These are phyloP conservation scores for Hymenoscyphus fructigenus DNA, from an alignment of 2,329 filamentous ascomycete species.

Conservation along the genomic window DNA sequence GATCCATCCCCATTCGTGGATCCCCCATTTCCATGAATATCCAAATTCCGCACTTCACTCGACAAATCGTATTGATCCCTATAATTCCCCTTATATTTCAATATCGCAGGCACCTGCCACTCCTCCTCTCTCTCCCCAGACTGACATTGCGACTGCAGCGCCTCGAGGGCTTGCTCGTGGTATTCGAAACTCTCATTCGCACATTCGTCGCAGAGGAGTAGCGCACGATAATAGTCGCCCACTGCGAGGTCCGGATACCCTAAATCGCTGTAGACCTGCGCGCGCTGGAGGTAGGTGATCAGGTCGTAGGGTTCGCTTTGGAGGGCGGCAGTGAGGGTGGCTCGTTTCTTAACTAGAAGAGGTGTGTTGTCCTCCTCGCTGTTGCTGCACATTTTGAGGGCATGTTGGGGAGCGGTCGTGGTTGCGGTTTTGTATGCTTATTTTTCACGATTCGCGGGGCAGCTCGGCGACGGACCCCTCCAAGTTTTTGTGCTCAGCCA, in stretches of 20 bases:
- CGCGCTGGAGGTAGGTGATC: slow-evolving; percentile 67
- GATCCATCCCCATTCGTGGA: slow-evolving; percentile 24
- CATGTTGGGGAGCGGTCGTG: neutral
- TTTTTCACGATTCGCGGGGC: neutral
- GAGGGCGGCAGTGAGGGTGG: slow-evolving; percentile 56
- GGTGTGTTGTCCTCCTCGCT: slow-evolving; percentile 29
- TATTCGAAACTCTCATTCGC: slow-evolving; percentile 79
- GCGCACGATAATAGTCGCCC: slow-evolving; percentile 84
- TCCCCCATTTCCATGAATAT: neutral
- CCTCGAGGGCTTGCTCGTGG: slow-evolving; percentile 63
- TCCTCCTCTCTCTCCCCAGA: neutral
- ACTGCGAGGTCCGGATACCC: slow-evolving; percentile 88
- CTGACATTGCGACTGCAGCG: slow-evolving; percentile 22
- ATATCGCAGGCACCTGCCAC: slow-evolving; percentile 43
- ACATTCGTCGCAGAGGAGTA: slow-evolving; percentile 82
- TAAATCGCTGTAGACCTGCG: slow-evolving; percentile 67
- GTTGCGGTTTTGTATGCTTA: too few species aligned
- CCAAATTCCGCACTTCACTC: slow-evolving; percentile 19
- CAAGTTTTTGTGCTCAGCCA: neutral
- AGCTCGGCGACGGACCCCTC: neutral
- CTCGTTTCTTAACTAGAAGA: slow-evolving; percentile 52
- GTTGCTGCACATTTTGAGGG: slow-evolving; percentile 9
- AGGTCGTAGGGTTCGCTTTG: slow-evolving; percentile 57
- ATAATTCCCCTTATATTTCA: slow-evolving; percentile 32
- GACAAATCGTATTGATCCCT: slow-evolving; percentile 15